Conservation (phyloP, 2,329 filamentous ascomycete genomes). For the Akanthomyces uredinophilus region DNA sequence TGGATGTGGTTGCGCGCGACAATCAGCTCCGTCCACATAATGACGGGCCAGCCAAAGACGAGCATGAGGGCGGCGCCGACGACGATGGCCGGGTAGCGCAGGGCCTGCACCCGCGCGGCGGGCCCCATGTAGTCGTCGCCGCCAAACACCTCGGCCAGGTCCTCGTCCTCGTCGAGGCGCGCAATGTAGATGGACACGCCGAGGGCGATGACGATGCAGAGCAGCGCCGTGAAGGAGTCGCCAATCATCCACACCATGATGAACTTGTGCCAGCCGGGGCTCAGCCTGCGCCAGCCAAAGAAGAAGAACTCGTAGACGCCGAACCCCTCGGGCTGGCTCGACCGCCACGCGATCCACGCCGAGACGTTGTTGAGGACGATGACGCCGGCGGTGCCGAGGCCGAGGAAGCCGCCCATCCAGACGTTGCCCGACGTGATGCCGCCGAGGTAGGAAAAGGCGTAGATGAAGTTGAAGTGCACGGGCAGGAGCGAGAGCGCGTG, state of each 20-base stretch:
- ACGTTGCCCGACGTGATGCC: constrained; percentile 18
- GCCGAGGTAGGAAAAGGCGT: constrained; percentile 17
- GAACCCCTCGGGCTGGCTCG: constrained; percentile 15
- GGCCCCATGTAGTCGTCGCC: not conserved
- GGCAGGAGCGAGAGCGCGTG: constrained; percentile 17
- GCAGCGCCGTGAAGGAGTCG: constrained; percentile 15
- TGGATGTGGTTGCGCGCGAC: constrained; percentile 17
- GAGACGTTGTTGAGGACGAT: constrained; percentile 18
- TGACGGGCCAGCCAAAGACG: constrained; percentile 16
- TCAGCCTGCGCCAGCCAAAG: constrained; percentile 19
- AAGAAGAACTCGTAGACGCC: constrained; percentile 20
- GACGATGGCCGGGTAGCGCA: constrained; percentile 17
- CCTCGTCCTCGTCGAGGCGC: constrained; percentile 2
- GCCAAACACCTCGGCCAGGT: not conserved
- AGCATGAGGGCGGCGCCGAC: constrained; percentile 15
- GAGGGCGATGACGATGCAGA: constrained; percentile 6
- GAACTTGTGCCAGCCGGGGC: constrained; percentile 19
- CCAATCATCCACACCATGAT: constrained; percentile 18
- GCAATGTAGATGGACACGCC: constrained; percentile 2
- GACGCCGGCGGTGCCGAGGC: constrained; percentile 18
- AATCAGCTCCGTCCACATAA: constrained; percentile 19
- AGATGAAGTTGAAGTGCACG: constrained; percentile 19
- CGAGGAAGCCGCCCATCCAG: constrained; percentile 15
- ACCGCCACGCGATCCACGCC: constrained; percentile 17
- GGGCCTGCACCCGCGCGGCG: not conserved